A percentile compares a stretch with the other conserved stretches of the same genome.
Evolutionary conservation across 2,329 filamentous ascomycete species (phyloP).

Genomic region (Aspergillus chevalieri): DNA sequence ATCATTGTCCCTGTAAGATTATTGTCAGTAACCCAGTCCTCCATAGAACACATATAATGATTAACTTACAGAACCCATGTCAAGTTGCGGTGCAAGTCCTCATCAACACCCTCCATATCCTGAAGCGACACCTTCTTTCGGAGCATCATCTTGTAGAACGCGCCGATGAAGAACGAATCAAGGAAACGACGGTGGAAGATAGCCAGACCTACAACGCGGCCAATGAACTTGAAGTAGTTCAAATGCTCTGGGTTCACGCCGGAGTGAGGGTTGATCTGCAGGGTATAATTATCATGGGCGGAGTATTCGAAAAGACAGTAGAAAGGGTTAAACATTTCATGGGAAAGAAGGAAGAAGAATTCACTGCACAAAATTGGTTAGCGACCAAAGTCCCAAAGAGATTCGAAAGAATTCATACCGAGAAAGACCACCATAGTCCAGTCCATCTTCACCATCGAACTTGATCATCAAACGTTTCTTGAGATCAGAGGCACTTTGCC

Average conservation of each 20-base stretch:
- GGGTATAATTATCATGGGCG: conserved; percentile 98
- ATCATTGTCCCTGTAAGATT: conserved; percentile 66
- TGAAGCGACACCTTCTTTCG: conserved; percentile 84
- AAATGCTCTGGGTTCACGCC: conserved; percentile 98
- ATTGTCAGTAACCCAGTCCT: conserved; percentile 13
- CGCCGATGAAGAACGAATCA: conserved; percentile 98
- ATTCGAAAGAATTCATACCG: conserved; percentile 42
- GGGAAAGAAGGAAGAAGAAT: conserved; percentile 98
- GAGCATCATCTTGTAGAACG: conserved; percentile 98
- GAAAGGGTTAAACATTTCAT: conserved; percentile 99
- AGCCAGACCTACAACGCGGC: conserved; percentile 88
- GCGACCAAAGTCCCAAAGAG: conserved; percentile 6
- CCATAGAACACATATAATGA: background rate
- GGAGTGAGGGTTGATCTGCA: conserved; percentile 98
- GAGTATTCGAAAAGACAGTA: conserved; percentile 99
- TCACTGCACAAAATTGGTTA: conserved; percentile 53
- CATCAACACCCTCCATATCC: conserved; percentile 98
- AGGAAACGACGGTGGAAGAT: conserved; percentile 98
- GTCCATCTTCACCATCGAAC: conserved; percentile 95
- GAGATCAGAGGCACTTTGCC: conserved; percentile 87
- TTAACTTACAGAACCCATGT: conserved; percentile 76
- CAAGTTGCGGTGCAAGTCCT: conserved; percentile 92
- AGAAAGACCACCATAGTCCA: conserved; percentile 96
- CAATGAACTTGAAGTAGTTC: conserved; percentile 99
- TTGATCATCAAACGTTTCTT: conserved; percentile 99